Evolutionary conservation across 768 basidiomycete species (phyloP), one percentile per base, ranked within the genome.

Genomic region (Termitomyces sp.): DNA sequence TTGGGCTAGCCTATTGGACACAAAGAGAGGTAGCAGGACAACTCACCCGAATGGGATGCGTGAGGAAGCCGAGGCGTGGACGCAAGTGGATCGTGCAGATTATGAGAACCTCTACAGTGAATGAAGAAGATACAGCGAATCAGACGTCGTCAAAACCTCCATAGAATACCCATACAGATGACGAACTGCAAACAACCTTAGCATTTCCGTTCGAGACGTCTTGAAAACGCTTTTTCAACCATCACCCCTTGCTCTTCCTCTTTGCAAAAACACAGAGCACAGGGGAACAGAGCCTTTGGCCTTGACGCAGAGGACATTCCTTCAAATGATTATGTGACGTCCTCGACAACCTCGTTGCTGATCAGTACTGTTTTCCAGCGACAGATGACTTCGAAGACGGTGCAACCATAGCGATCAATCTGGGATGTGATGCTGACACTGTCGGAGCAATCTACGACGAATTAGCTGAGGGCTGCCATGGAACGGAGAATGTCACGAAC

Each of bases 361-460:
- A 75, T 6, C 65, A 80, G 2, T 79, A 78, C 54, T 77, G 77
- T 45, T 80, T 80, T 63, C 69, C 79, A 23, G 70, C 72, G 2
- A 78, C 77, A 16, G 61, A 66, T 34, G 74, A 64, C 2, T 79
- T 80, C 53, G 77, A 79, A 53, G 71, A 72, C 7, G 79, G 79
- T 9, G 79, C 77, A 3, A 62, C 78, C 41, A 69, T 78, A 64
- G 75, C 73, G 5, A 74, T 75, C 10, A 79, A 81, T 59, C 63
- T 80, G 57, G 75, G 77, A 1, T 56, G 65, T 55, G 77, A 79
- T 60, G 73, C 79, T 2, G 78, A 79, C 63, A 79, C 78, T 8
- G 73, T 78, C 9, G 78, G 74, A 0, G 76, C 75, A 3, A 69
- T 79, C 25, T 79, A 78, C 47, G 78, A 68, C n/a, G 77, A 77